These are phyloP conservation scores for Diplosphaera chodatii DNA, from an alignment of 139 green algal species.

Conservation along the genomic window DNA sequence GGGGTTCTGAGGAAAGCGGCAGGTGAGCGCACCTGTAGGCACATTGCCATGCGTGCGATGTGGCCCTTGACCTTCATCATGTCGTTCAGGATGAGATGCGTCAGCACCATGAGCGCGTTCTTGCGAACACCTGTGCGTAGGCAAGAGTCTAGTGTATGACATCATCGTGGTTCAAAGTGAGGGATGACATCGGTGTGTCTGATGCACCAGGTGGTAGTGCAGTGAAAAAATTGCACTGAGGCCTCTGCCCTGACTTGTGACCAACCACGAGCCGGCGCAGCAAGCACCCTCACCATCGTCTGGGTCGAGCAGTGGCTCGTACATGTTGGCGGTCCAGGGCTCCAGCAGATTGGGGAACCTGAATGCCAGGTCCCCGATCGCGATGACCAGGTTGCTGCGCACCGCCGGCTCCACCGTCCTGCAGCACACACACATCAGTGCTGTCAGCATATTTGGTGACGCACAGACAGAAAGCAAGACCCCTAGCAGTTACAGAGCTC, in stretches of 20 bases:
- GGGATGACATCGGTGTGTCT: too few species aligned
- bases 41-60: slow-evolving; percentile 73
- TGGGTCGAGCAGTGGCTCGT: slow-evolving; percentile 55
- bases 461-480: neutral
- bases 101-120: slow-evolving; percentile 80
- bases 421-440: neutral
- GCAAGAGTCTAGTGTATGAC: too few species aligned
- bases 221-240: neutral
- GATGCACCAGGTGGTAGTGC: too few species aligned
- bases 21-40: too few species aligned
- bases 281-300: slow-evolving; percentile 16
- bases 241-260: neutral
- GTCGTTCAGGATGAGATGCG: slow-evolving; percentile 93
- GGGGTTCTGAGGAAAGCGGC: too few species aligned
- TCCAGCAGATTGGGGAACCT: slow-evolving; percentile 91
- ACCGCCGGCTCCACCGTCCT: slow-evolving; percentile 34
- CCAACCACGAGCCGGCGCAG: neutral
- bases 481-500: too few species aligned
- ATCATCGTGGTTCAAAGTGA: too few species aligned
- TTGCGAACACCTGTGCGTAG: slow-evolving; percentile 61
- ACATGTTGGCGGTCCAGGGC: slow-evolving; percentile 86
- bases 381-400: slow-evolving; percentile 75
- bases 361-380: slow-evolving; percentile 83
- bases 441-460: neutral
- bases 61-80: slow-evolving; percentile 96